A percentile compares a stretch with the other conserved stretches of the same genome.
Conservation (phyloP, 2,329 filamentous ascomycete species). For the Teratosphaeria epicoccoides region DNA sequence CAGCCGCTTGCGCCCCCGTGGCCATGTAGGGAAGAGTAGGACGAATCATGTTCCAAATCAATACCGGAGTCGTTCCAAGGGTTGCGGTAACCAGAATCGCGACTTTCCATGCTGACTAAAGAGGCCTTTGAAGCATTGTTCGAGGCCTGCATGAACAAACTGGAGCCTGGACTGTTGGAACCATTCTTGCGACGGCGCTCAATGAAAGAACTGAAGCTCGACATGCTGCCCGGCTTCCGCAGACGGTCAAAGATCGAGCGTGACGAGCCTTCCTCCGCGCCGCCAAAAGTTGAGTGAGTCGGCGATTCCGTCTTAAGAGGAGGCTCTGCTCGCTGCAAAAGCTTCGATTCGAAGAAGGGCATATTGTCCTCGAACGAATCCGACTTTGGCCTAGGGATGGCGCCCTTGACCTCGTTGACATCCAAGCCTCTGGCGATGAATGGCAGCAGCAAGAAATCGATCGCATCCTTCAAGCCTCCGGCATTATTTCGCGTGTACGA, state of each 20-base stretch:
- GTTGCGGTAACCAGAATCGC: slow-evolving; percentile 88
- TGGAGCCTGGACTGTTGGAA: slow-evolving; percentile 53
- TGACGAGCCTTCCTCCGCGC: slow-evolving; percentile 62
- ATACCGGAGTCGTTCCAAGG: slow-evolving; percentile 98
- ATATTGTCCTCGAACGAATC: slow-evolving; percentile 97
- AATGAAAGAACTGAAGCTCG: slow-evolving; percentile 89
- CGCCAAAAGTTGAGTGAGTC: slow-evolving; percentile 65
- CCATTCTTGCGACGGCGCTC: slow-evolving; percentile 90
- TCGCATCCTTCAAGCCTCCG: slow-evolving; percentile 86
- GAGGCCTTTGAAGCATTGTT: slow-evolving; percentile 93
- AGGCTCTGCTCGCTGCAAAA: slow-evolving; percentile 82
- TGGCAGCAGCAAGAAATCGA: slow-evolving; percentile 81
- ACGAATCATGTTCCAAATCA: slow-evolving; percentile 75
- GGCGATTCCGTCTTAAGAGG: slow-evolving; percentile 73
- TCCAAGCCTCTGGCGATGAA: slow-evolving; percentile 87
- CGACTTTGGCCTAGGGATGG: slow-evolving; percentile 96
- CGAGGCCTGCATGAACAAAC: slow-evolving; percentile 76
- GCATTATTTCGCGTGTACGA: slow-evolving; percentile 93
- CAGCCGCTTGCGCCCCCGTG: slow-evolving; percentile 36
- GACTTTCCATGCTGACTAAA: slow-evolving; percentile 89
- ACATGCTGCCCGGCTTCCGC: slow-evolving; percentile 88
- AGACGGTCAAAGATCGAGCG: slow-evolving; percentile 83
- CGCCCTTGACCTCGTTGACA: slow-evolving; percentile 73
- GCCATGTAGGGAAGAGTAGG: slow-evolving; percentile 6
- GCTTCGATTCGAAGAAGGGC: slow-evolving; percentile 92